phyloP scores from a whole-genome alignment of 306 rosid species.

The Vicia villosa region DNA sequence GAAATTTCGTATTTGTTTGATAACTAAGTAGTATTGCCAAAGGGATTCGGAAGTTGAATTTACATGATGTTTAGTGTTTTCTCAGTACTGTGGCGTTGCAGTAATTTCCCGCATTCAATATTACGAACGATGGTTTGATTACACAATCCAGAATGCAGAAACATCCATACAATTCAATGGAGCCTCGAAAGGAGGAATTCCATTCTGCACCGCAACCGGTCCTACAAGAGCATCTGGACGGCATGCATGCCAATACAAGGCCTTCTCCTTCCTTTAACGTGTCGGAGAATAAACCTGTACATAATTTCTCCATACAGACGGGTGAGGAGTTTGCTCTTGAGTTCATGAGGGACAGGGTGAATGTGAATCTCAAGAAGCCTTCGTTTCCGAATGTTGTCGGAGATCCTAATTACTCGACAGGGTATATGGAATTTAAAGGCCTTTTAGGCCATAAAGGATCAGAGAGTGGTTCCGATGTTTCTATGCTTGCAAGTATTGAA shows the following conservation, averaged over 20 bases:
- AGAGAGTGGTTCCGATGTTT: slow-evolving; percentile 60
- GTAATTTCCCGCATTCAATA: slow-evolving; percentile 32
- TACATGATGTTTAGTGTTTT: slow-evolving; percentile 16
- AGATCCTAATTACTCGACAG: slow-evolving; percentile 61
- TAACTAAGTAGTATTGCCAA: not conserved
- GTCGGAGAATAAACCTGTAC: slow-evolving; percentile 66
- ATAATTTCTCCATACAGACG: slow-evolving; percentile 83
- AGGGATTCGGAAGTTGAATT: slow-evolving; percentile 30
- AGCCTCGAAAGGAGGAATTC: slow-evolving; percentile 65
- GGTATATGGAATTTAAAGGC: slow-evolving; percentile 61
- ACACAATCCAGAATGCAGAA: slow-evolving; percentile 56
- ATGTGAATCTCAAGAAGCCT: slow-evolving; percentile 61
- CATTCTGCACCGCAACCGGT: slow-evolving; percentile 56
- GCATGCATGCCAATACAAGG: slow-evolving; percentile 54
- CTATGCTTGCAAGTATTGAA: slow-evolving; percentile 51
- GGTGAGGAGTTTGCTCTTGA: slow-evolving; percentile 90
- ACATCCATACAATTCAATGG: slow-evolving; percentile 51
- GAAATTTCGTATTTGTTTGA: slow-evolving; percentile 6
- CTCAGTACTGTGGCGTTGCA: slow-evolving; percentile 23
- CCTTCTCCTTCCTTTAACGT: slow-evolving; percentile 60
- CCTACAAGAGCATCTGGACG: slow-evolving; percentile 61
- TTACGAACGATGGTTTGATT: slow-evolving; percentile 42
- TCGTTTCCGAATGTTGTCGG: slow-evolving; percentile 56
- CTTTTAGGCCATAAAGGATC: slow-evolving; percentile 62
- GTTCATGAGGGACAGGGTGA: slow-evolving; percentile 88